Evolutionary conservation across 306 rosid genomes (phyloP).

Genomic region (Nissolia schottii): DNA sequence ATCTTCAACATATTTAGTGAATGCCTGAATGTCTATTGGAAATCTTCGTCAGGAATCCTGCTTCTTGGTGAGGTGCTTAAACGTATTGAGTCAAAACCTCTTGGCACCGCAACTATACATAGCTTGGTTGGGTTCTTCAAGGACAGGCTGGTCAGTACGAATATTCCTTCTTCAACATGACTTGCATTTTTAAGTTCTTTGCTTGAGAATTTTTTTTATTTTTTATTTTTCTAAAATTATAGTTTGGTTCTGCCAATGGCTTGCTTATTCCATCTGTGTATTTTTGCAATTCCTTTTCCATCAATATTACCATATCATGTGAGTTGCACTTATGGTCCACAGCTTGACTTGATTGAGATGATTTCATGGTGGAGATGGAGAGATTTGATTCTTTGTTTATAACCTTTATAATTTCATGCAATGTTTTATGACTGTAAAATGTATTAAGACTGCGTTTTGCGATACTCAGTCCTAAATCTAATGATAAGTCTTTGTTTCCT

Average conservation of each 20-base stretch:
- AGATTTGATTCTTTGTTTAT: constrained; percentile 4
- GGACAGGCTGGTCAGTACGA: constrained; percentile 79
- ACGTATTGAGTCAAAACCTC: constrained; percentile 55
- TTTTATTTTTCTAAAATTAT: too few species aligned
- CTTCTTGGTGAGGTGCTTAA: constrained; percentile 82
- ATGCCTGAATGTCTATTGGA: constrained; percentile 16
- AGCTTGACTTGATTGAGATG: constrained; percentile 4
- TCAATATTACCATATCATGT: background rate
- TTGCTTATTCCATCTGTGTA: constrained; percentile 4
- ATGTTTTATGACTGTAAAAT: background rate
- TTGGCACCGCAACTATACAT: constrained; percentile 53
- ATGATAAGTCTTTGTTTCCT: background rate
- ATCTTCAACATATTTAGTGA: background rate
- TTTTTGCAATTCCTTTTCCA: background rate
- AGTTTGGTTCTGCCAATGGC: background rate
- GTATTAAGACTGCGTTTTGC: background rate
- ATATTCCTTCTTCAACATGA: constrained; percentile 12
- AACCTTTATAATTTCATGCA: constrained; percentile 8
- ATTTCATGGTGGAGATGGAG: constrained; percentile 9
- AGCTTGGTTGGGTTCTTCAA: constrained; percentile 78
- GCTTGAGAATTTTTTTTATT: background rate
- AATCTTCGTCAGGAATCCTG: constrained; percentile 58
- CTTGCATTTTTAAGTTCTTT: background rate
- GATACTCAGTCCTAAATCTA: background rate
- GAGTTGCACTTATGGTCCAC: background rate